Base-by-base conservation (phyloP, 2,329 filamentous ascomycete genomes). In the Plenodomus lindquistii region DNA sequence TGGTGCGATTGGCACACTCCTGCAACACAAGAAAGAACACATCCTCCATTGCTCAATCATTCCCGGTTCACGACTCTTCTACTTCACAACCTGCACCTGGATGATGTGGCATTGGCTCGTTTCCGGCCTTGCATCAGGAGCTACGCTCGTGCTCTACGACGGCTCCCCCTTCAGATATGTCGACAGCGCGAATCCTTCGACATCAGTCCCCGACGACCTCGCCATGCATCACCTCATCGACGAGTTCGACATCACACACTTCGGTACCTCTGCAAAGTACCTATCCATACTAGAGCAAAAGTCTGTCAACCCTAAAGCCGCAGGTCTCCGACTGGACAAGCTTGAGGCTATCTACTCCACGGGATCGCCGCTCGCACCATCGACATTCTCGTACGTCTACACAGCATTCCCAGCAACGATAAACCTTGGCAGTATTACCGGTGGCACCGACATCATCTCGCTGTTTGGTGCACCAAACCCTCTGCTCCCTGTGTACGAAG, bases 41-140 rank as follows among this genome's bases (percentile, higher is more conserved):
- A 81, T 87, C 39, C 79, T 97, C 2, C 93, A 97, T 69, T 89
- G 88, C 69, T 91, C 91, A 18, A 85, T 99, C 55, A 79, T 81
- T 8, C 81, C 86, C 0, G 77, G 79, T 2, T 89, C 91, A 36
- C 82, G 87, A 17, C 80, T 97, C 66, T 89, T 97, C 72, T 97
- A 97, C 76, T 97, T 92, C 75, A 96, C 91, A 1, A 97, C 92
- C 3, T 91, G 88, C 10, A 95, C 91, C 0, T 97, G 92, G 94
- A 97, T 99, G 92, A 97, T 97, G 93, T 97, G 92, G 91, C 93
- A 97, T 71, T 97, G 93, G 92, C 86, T 92, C 35, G 83, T 97
- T 17, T 93, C 90, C 1, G 90, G 87, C 5, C 84, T 97, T 3
- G 89, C 92, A 9, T 86, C 85, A 22, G 93, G 93, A 44, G 83